A percentile compares a stretch with the other conserved stretches of the same genome.
Conservation (phyloP, 306 rosid genomes). For the Sicyos baderoa region DNA sequence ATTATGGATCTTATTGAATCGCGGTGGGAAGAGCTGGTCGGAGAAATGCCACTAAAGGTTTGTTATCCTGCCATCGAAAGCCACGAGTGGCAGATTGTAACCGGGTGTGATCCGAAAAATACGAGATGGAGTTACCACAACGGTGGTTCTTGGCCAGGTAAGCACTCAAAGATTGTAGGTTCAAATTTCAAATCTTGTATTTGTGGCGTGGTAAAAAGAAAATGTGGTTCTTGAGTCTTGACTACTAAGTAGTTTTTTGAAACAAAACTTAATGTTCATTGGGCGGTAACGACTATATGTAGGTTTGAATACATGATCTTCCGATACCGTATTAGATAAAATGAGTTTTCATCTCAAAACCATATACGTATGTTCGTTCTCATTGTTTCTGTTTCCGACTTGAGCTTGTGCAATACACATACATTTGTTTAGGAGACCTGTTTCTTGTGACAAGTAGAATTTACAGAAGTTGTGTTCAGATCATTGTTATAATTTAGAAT, state of each 20-base stretch:
- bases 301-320: no score
- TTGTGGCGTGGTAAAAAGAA: conserved; percentile 63
- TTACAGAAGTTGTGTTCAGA: neutral
- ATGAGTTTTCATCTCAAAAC: no score
- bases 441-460: neutral
- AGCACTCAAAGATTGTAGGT: neutral
- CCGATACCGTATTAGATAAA: no score
- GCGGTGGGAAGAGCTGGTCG: conserved; percentile 71
- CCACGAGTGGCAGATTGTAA: conserved; percentile 63
- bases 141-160: conserved; percentile 96
- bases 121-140: conserved; percentile 92
- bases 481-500: neutral
- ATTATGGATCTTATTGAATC: conserved; percentile 92
- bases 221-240: conserved; percentile 55
- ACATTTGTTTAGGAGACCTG: neutral
- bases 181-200: neutral
- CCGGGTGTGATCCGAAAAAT: conserved; percentile 81
- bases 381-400: neutral
- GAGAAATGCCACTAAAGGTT: conserved; percentile 81
- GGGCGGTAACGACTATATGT: no score
- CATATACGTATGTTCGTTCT: neutral
- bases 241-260: conserved; percentile 58
- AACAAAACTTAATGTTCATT: no score
- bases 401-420: neutral
- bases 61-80: conserved; percentile 82